A percentile compares a stretch with the other conserved stretches of the same genome.
These are phyloP conservation scores for Bryum argenteum DNA, from an alignment of 225 moss, liverwort and hornwort genomes.

Conservation along the genomic window DNA sequence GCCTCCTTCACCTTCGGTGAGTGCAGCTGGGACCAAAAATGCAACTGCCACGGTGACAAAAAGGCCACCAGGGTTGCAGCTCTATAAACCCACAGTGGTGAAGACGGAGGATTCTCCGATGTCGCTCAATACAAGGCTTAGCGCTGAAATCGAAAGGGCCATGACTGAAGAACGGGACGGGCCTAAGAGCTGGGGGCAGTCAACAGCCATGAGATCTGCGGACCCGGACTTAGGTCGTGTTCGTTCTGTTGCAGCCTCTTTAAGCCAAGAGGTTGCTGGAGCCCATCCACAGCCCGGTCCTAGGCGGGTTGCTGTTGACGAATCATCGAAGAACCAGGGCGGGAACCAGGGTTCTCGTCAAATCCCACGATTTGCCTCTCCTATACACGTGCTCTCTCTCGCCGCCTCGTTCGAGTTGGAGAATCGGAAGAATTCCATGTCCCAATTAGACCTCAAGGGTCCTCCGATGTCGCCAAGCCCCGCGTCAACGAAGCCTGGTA, in stretches of 20 bases:
- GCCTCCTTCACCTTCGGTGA: constrained; percentile 31
- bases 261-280: constrained; percentile 30
- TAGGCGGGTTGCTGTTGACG: constrained; percentile 29
- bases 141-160: constrained; percentile 35
- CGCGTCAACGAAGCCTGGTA: constrained; percentile 23
- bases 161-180: constrained; percentile 30
- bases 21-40: constrained; percentile 22
- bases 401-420: constrained; percentile 59
- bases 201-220: constrained; percentile 27
- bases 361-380: constrained; percentile 54
- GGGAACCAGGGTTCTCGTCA: constrained; percentile 26
- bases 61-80: constrained; percentile 27
- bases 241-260: constrained; percentile 34
- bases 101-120: constrained; percentile 26
- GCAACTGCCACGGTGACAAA: constrained; percentile 24
- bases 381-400: constrained; percentile 59
- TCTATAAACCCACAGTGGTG: constrained; percentile 29
- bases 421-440: constrained; percentile 46
- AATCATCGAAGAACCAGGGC: constrained; percentile 22
- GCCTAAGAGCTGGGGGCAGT: constrained; percentile 24
- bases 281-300: constrained; percentile 25
- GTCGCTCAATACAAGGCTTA: constrained; percentile 28
- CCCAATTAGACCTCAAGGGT: constrained; percentile 31
- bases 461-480: constrained; percentile 32
- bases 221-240: constrained; percentile 40